Evolutionary conservation across 169 alveolate species (phyloP).

Genomic region (Fabrea salina): DNA sequence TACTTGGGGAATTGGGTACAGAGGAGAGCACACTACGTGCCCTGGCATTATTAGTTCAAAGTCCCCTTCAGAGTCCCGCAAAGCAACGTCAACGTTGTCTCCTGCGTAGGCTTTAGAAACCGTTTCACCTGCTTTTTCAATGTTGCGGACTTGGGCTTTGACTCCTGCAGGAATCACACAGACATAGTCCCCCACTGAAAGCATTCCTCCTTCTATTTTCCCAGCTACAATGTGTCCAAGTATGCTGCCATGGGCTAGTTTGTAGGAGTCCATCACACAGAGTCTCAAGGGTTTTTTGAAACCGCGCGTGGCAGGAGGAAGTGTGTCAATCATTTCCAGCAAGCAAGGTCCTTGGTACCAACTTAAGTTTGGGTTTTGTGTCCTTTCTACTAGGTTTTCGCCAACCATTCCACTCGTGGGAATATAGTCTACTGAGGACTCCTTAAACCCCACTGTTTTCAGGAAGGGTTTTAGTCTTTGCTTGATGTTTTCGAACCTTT

Average conservation of each 20-base stretch:
- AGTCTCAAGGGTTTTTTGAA: slow-evolving; percentile 76
- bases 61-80: slow-evolving; percentile 49
- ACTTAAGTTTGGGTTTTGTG: slow-evolving; percentile 39
- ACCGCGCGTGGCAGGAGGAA: slow-evolving; percentile 72
- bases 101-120: slow-evolving; percentile 85
- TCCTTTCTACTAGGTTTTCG: slow-evolving; percentile 95
- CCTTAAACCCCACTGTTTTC: slow-evolving; percentile 34
- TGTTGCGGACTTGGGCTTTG: not conserved
- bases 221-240: slow-evolving; percentile 84
- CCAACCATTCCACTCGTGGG: slow-evolving; percentile 98
- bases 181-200: slow-evolving; percentile 42
- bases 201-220: slow-evolving; percentile 68
- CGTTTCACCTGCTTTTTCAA: not conserved
- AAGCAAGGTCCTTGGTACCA: slow-evolving; percentile 85
- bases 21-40: slow-evolving; percentile 58
- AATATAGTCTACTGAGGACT: slow-evolving; percentile 89
- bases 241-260: slow-evolving; percentile 59
- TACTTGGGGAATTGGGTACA: slow-evolving; percentile 53
- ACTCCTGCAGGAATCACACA: slow-evolving; percentile 63
- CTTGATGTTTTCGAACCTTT: slow-evolving; percentile 40
- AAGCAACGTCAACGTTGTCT: slow-evolving; percentile 56
- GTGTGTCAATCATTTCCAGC: slow-evolving; percentile 71
- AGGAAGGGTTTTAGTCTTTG: slow-evolving; percentile 31
- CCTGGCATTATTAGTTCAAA: slow-evolving; percentile 62
- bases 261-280: slow-evolving; percentile 80